Percentiles rank a stretch among this genome's conserved stretches.
These are phyloP conservation scores for Lachnum nothofagi DNA, from an alignment of 2,329 filamentous ascomycete species.

Conservation along the genomic window DNA sequence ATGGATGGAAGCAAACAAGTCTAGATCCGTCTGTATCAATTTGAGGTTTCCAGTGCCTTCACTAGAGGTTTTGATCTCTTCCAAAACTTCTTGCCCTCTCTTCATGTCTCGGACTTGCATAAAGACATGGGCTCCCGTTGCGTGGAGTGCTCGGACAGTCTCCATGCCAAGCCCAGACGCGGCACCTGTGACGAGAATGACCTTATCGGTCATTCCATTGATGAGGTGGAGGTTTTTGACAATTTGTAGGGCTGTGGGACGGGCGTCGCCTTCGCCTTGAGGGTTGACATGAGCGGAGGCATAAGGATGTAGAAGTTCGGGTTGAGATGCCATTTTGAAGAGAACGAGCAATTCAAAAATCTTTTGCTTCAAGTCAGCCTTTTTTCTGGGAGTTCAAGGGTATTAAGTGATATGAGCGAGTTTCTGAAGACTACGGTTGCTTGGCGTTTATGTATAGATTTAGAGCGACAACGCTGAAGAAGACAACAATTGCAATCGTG, in stretches of 20 bases:
- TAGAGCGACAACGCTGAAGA: too few relatives aligned
- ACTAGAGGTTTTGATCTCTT: constrained; percentile 14
- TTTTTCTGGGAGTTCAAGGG: too few relatives aligned
- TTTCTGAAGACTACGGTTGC: too few relatives aligned
- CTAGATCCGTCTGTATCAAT: constrained; percentile 33
- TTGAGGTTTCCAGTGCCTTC: constrained; percentile 21
- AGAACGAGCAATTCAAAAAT: too few relatives aligned
- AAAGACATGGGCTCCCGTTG: constrained; percentile 37
- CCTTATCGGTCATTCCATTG: constrained; percentile 32
- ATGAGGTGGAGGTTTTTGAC: constrained; percentile 31
- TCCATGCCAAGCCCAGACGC: constrained; percentile 37
- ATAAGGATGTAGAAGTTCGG: constrained; percentile 5
- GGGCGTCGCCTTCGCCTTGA: constrained; percentile 29
- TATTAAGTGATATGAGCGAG: too few relatives aligned
- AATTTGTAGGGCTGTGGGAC: constrained; percentile 33
- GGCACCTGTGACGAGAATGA: constrained; percentile 38
- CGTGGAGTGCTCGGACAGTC: constrained; percentile 35
- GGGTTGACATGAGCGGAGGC: constrained; percentile 5
- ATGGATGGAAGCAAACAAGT: constrained; percentile 27
- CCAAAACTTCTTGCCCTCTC: constrained; percentile 31
- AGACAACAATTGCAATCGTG: too few relatives aligned
- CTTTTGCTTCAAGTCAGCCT: too few relatives aligned
- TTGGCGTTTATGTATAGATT: too few relatives aligned
- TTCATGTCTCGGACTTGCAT: constrained; percentile 34
- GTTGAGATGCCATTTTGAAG: too few relatives aligned